Evolutionary conservation across 2,329 filamentous ascomycete genomes (phyloP).

Genomic region (Fusarium sp.): DNA sequence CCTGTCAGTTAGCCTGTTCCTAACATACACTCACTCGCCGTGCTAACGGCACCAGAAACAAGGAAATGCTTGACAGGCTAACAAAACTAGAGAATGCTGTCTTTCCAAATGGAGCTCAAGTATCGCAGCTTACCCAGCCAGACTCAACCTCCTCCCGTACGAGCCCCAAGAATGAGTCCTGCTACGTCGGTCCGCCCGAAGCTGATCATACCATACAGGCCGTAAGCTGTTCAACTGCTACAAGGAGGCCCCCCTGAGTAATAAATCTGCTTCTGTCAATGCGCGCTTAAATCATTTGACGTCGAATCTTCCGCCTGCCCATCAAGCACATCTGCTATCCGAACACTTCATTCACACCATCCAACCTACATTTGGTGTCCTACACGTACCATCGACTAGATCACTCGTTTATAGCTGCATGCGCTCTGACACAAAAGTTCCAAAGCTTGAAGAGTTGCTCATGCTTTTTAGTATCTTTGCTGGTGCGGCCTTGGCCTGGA

Average conservation of each 20-base stretch:
- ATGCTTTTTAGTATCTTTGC: constrained; percentile 4
- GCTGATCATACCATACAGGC: background rate
- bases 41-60: background rate
- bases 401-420: background rate
- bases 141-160: background rate
- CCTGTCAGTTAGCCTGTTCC: background rate
- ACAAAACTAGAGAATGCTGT: background rate
- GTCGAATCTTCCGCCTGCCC: background rate
- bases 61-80: background rate
- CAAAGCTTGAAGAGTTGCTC: background rate
- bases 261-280: too few species aligned
- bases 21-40: background rate
- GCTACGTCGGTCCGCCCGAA: too few species aligned
- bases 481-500: background rate
- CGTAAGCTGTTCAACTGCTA: background rate
- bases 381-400: background rate
- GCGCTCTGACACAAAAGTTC: rapidly evolving
- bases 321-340: background rate
- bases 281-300: background rate
- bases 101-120: background rate
- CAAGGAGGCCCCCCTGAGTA: background rate
- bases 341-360: background rate
- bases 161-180: too few species aligned
- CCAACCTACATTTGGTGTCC: background rate
- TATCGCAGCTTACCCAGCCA: background rate